phyloP scores from a whole-genome alignment of 495 filamentous ascomycete genomes.

The Collariella sp. region DNA sequence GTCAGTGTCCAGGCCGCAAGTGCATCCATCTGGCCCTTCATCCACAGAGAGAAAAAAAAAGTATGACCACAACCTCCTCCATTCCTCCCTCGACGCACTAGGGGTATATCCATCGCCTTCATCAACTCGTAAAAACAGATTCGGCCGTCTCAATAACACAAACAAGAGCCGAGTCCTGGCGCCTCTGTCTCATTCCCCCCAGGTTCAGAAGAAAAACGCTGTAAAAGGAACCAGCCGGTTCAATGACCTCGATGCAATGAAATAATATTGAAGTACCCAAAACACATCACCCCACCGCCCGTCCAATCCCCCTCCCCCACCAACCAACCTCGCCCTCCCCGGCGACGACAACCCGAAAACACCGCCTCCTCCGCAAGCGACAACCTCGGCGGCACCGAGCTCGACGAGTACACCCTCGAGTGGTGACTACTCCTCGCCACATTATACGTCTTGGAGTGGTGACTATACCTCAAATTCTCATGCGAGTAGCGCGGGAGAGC shows the following conservation, averaged over 20 bases:
- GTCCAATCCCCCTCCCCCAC: constrained; percentile 34
- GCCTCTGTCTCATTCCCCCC: not conserved
- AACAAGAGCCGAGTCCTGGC: not conserved
- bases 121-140: constrained; percentile 4
- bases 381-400: constrained; percentile 32
- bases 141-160: not conserved
- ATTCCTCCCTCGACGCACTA: not conserved
- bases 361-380: constrained; percentile 32
- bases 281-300: constrained; percentile 34
- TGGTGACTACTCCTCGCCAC: constrained; percentile 11
- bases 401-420: constrained; percentile 35
- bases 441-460: constrained; percentile 3
- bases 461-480: not conserved
- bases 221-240: no score
- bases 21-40: not conserved
- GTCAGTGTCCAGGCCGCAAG: not conserved
- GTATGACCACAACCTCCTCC: not conserved
- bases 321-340: constrained; percentile 28
- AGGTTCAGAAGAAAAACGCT: not conserved
- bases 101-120: constrained; percentile 26
- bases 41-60: not conserved
- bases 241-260: no score
- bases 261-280: not conserved
- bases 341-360: constrained; percentile 30
- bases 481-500: constrained; percentile 23